Evolutionary conservation across 78 protist species (phyloP).

Genomic region (Cavenderia fasciculata): DNA sequence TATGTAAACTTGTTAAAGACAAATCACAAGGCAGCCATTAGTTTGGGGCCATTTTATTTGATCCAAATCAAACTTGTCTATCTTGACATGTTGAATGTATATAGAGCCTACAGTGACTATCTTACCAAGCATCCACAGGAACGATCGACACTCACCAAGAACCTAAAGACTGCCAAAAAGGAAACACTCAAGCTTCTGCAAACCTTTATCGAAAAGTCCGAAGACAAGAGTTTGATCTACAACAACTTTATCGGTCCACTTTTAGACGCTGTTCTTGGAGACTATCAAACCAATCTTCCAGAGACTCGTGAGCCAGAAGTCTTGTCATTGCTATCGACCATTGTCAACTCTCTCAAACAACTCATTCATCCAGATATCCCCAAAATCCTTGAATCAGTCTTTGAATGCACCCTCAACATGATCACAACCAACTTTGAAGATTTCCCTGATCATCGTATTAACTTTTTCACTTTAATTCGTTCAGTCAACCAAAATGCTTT

Average conservation of each 20-base stretch:
- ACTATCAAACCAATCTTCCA: slow-evolving; percentile 87
- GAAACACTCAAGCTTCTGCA: slow-evolving; percentile 88
- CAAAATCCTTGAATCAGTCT: slow-evolving; percentile 88
- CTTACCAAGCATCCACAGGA: slow-evolving; percentile 75
- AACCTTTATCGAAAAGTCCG: slow-evolving; percentile 80
- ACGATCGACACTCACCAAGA: slow-evolving; percentile 19
- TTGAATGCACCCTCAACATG: slow-evolving; percentile 94
- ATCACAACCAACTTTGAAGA: slow-evolving; percentile 91
- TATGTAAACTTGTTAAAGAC: slow-evolving; percentile 88
- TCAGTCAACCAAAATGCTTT: slow-evolving; percentile 93
- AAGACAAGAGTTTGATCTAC: slow-evolving; percentile 43
- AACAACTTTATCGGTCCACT: slow-evolving; percentile 88
- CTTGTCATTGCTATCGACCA: slow-evolving; percentile 79
- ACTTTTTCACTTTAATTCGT: slow-evolving; percentile 91
- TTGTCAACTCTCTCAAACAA: slow-evolving; percentile 66
- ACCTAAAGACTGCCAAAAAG: slow-evolving; percentile 91
- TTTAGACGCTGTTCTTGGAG: slow-evolving; percentile 91
- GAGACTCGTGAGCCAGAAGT: slow-evolving; percentile 89
- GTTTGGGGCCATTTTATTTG: slow-evolving; percentile 88
- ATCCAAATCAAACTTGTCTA: slow-evolving; percentile 91
- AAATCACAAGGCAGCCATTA: slow-evolving; percentile 82
- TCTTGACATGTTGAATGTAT: slow-evolving; percentile 88
- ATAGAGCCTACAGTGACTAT: slow-evolving; percentile 75
- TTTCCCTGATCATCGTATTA: slow-evolving; percentile 94
- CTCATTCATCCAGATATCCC: slow-evolving; percentile 78